phyloP scores from a whole-genome alignment of 495 filamentous ascomycete genomes.

The Amphirosellinia nigrospora region DNA sequence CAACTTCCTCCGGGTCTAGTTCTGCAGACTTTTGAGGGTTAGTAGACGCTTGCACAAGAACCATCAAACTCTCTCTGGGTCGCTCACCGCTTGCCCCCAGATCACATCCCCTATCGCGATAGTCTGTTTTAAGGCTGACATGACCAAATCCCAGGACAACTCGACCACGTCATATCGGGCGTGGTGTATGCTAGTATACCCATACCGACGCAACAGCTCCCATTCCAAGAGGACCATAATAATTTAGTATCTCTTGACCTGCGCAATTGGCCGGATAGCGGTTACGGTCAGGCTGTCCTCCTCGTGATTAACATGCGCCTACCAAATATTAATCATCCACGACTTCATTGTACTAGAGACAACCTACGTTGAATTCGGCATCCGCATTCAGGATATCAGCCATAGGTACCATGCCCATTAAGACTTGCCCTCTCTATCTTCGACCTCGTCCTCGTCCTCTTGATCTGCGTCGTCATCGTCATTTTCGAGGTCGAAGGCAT shows the following conservation, averaged over 20 bases:
- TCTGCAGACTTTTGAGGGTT: constrained; percentile 32
- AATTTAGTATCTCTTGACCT: constrained; percentile 88
- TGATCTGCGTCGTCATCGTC: constrained; percentile 59
- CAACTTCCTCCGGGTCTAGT: constrained; percentile 45
- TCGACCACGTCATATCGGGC: constrained; percentile 82
- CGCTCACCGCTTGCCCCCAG: constrained; percentile 52
- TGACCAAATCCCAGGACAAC: constrained; percentile 63
- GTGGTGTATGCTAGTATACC: constrained; percentile 83
- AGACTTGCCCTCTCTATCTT: constrained; percentile 68
- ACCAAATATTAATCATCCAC: constrained; percentile 32
- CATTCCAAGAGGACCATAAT: constrained; percentile 86
- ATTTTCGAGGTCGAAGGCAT: constrained; percentile 82
- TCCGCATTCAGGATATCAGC: constrained; percentile 95
- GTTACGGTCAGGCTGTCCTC: constrained; percentile 69
- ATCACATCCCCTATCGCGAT: constrained; percentile 49
- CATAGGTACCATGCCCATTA: constrained; percentile 89
- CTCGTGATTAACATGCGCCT: constrained; percentile 75
- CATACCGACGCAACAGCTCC: constrained; percentile 86
- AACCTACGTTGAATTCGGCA: constrained; percentile 69
- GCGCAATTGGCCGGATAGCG: constrained; percentile 66
- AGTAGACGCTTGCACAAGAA: constrained; percentile 1
- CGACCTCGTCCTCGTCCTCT: constrained; percentile 66
- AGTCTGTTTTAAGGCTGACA: constrained; percentile 47
- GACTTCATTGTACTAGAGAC: not conserved
- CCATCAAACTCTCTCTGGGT: not conserved